phyloP scores from a whole-genome alignment of 2,329 filamentous ascomycete species.

The Lachnellula occidentalis region DNA sequence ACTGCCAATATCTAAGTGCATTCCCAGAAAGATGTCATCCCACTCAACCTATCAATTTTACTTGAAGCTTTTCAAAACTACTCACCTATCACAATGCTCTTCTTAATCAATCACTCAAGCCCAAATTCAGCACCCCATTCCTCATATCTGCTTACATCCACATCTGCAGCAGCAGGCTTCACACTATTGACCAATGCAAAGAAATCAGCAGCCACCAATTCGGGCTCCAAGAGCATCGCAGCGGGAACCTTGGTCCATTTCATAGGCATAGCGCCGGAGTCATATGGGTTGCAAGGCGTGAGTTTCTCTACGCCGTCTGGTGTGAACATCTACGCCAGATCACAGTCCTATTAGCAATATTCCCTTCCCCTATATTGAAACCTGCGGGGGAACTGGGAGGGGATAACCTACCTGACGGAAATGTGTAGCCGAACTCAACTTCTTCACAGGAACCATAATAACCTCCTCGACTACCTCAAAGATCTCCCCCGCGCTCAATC shows the following conservation, averaged over 20 bases:
- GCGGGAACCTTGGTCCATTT: conserved; percentile 2
- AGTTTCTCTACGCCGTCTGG: background rate
- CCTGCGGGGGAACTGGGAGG: background rate
- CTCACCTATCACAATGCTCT: too few species aligned
- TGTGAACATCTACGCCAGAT: background rate
- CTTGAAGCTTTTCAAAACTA: too few species aligned
- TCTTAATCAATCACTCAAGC: background rate
- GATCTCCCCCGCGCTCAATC: conserved; percentile 6
- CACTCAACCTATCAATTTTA: too few species aligned
- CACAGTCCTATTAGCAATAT: background rate
- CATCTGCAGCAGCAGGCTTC: background rate
- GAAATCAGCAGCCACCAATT: conserved; percentile 2
- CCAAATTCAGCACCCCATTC: background rate
- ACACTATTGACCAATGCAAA: conserved; percentile 1
- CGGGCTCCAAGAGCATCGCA: conserved; percentile 1
- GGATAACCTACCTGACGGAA: background rate
- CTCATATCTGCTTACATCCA: background rate
- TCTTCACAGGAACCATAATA: conserved; percentile 8
- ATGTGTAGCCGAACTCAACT: conserved; percentile 1
- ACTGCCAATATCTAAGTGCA: too few species aligned
- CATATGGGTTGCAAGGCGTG: conserved; percentile 6
- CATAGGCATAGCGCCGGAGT: conserved; percentile 5
- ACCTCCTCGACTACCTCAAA: conserved; percentile 4
- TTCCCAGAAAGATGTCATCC: too few species aligned
- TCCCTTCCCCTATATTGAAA: too few species aligned